Evolutionary conservation across 345 rosid genomes (phyloP), one percentile per base, ranked within the genome.

Genomic region (Gossypium mustelinum): DNA sequence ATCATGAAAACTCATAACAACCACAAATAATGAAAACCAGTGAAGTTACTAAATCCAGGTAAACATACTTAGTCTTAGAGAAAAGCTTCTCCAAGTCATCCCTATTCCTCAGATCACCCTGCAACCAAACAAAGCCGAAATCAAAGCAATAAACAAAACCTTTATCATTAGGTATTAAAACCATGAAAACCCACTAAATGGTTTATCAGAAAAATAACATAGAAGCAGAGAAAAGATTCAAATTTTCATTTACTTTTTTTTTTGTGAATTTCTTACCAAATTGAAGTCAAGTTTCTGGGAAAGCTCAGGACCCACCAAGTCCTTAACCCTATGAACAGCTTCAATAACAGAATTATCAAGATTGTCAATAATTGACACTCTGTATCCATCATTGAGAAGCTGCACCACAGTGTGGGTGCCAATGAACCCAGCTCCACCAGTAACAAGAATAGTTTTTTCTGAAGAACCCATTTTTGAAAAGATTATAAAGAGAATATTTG

Each of bases 391-490:
- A 13, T 85, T 81, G 61, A 95, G 90, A n/a, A 95, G 98, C 89
- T 90, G 97, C 55, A 93, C 89, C 48, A 85, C 93, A 24, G 97
- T 89, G 82, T 95, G 98, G 43, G 96, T 91, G 2, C 99, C 98
- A 66, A 95, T 91, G 83, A 92, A 95, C 11, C 99, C 99, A 71
- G 99, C 99, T 45, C 99, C 97, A 39, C 98, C 98, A 25, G 99
- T 95, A 39, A 95, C 99, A 68, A 95, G 90, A 77, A 95, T 85
- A 24, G 74, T 81, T 78, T 80, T 85, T 48, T 81, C 90, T 14
- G 80, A 79, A n/a, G 81, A 73, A 64, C 77, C 85, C 89, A 87
- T 81, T 75, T 34, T 51, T 17, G 25, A 64, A 25, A 59, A 34
- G 41, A 34, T 34, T 34, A 34, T 34, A 34, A 5, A 71, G 77